These are phyloP conservation scores for Tolypocladium tropicale DNA, from an alignment of 2,329 filamentous ascomycete genomes.

Conservation along the genomic window DNA sequence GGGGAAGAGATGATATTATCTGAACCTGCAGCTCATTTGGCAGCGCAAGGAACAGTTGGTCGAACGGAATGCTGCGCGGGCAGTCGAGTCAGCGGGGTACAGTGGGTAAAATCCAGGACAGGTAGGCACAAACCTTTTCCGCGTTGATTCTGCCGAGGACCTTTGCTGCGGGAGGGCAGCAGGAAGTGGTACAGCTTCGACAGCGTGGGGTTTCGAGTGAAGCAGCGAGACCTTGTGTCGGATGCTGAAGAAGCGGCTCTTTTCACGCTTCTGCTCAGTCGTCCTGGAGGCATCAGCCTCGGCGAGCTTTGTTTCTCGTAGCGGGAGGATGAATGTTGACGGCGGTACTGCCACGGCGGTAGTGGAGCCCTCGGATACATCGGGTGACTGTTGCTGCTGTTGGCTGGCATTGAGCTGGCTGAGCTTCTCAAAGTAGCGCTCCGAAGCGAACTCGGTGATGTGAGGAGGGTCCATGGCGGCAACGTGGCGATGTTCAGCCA, in stretches of 20 bases:
- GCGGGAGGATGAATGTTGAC: constrained; percentile 39
- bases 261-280: constrained; percentile 29
- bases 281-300: constrained; percentile 20
- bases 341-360: constrained; percentile 14
- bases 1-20: constrained; percentile 48
- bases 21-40: constrained; percentile 55
- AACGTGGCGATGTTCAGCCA: constrained; percentile 21
- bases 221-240: constrained; percentile 27
- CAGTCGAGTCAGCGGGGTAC: constrained; percentile 8
- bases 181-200: constrained; percentile 7
- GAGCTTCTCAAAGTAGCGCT: constrained; percentile 54
- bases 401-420: constrained; percentile 39
- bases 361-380: constrained; percentile 10
- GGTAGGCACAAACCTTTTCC: constrained; percentile 19
- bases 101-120: not conserved
- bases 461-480: constrained; percentile 50
- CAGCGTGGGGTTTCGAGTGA: constrained; percentile 20
- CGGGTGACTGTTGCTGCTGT: constrained; percentile 25
- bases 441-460: constrained; percentile 56
- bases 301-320: constrained; percentile 27
- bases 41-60: constrained; percentile 46
- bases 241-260: constrained; percentile 29
- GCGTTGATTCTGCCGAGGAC: constrained; percentile 15
- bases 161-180: constrained; percentile 6
- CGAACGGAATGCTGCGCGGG: constrained; percentile 32